Base-by-base conservation (phyloP, 768 basidiomycete species). In the Xanthoconium stramineum region DNA sequence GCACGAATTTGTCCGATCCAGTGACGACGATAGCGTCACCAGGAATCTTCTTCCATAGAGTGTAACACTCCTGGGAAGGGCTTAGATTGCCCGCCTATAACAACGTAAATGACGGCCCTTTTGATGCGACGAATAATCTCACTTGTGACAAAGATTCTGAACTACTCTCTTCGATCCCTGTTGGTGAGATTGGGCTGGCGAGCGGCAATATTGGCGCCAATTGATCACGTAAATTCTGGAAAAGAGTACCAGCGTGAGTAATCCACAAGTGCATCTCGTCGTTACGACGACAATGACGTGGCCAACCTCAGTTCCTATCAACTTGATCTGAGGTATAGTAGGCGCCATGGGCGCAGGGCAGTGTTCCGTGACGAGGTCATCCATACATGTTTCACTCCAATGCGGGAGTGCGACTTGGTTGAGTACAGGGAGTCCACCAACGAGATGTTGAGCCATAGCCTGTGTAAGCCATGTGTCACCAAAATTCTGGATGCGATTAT, bases 1-100 rank as follows among this genome's bases (percentile, higher is more conserved):
- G 87, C 3, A 90, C 70, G 60, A 85, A 83, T 33, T 73, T 75
- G 2, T 76, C 75, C 5, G 69, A 67, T 19, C 62, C 61, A n/a
- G 66, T 66, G 29, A 70, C 66, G 38, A 72, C 57, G 10, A 63
- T 44, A 6, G 61, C 55, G 5, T 58, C 52, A 6, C 10, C 10
- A 6, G 14, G 49, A 19, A 61, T 39, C 30, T 48, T 30, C 28
- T 61, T 68, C 61, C 59, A 64, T 13, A 47, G 42, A 4, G n/a
- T 52, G 9, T 53, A 52, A 37, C 65, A 65, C 48, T 67, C 53
- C 15, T 37, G 43, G 24, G 65, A 66, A 10, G 46, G 24, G 11
- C 50, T 52, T 13, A 29, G 56, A 32, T 24, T 19, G 17, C 28
- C 32, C 3, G 7, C n/a, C 64, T 64, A 8, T 19, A 20, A 19